Conservation (phyloP, 176 grass and related monocot species). For the Hyparrhenia diplandra region DNA sequence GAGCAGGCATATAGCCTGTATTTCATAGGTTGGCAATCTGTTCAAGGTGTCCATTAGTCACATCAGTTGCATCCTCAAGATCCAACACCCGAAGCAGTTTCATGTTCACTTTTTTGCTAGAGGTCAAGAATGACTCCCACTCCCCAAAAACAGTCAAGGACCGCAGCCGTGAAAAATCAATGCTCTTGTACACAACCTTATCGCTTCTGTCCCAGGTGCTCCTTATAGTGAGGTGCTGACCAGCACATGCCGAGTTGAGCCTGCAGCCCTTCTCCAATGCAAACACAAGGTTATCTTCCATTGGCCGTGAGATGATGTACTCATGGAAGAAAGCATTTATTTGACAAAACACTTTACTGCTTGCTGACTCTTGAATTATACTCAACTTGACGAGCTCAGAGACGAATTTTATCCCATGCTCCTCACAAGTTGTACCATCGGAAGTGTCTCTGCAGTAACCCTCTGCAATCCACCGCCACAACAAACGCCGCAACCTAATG, state of each 20-base stretch:
- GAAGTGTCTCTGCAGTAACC: background rate
- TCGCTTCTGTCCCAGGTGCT: background rate
- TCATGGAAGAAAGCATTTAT: constrained; percentile 35
- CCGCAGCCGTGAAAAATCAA: constrained; percentile 19
- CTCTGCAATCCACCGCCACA: constrained; percentile 41
- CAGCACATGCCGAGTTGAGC: background rate
- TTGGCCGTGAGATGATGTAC: constrained; percentile 5
- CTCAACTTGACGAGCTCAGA: background rate
- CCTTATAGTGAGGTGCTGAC: constrained; percentile 1
- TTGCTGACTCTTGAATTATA: constrained; percentile 8
- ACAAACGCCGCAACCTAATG: constrained; percentile 3
- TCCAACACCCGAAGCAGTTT: too few relatives aligned
- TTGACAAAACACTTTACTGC: too few relatives aligned
- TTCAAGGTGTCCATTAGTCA: too few relatives aligned
- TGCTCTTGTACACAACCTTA: background rate
- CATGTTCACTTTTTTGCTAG: background rate
- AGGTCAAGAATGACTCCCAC: background rate
- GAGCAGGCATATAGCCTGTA: too few relatives aligned
- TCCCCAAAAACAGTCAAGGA: constrained; percentile 15
- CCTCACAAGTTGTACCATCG: background rate
- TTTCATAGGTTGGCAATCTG: too few relatives aligned
- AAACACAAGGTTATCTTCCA: constrained; percentile 22
- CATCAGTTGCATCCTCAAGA: too few relatives aligned
- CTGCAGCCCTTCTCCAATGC: background rate
- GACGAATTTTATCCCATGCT: constrained; percentile 1